A percentile compares a stretch with the other conserved stretches of the same genome.
These are phyloP conservation scores for Myxozyma monticola DNA, from an alignment of 805 yeast species.

Conservation along the genomic window DNA sequence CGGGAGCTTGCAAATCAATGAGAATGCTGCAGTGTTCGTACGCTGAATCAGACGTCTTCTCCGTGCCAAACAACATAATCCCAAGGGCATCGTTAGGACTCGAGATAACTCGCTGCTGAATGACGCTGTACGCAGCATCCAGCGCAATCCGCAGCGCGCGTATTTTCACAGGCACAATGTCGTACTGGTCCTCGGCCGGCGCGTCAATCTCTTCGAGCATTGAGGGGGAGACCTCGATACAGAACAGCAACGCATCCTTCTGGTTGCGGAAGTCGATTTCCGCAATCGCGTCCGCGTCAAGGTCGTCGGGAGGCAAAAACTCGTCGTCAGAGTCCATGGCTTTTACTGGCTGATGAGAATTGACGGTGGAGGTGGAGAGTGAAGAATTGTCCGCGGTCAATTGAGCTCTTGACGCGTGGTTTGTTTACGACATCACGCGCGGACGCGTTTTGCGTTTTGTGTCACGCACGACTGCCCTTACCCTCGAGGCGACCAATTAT, in stretches of 20 bases:
- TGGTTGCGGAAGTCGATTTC: conserved; percentile 26
- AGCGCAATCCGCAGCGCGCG: conserved; percentile 40
- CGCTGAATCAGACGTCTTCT: conserved; percentile 35
- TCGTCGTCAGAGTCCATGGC: no score
- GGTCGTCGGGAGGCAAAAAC: background rate
- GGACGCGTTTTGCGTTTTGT: no score
- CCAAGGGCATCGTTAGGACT: conserved; percentile 75
- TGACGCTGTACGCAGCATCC: conserved; percentile 57
- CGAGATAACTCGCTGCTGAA: conserved; percentile 64
- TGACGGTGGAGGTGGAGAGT: no score
- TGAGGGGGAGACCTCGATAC: conserved; percentile 39
- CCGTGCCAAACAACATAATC: conserved; percentile 51
- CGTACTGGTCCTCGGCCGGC: conserved; percentile 18
- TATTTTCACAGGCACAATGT: conserved; percentile 8
- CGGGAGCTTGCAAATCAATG: conserved; percentile 32
- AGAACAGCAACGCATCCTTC: conserved; percentile 41
- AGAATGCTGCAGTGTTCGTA: conserved; percentile 27
- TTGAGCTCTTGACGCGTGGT: no score
- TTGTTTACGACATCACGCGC: no score
- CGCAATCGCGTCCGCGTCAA: background rate
- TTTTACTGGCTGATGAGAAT: no score
- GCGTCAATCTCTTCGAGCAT: conserved; percentile 33
- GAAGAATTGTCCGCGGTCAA: no score
- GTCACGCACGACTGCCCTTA: no score
- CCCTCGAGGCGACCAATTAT: no score